Evolutionary conservation across 768 basidiomycete genomes (phyloP), one percentile per base, ranked within the genome.

Genomic region (Lyophyllum decastes): DNA sequence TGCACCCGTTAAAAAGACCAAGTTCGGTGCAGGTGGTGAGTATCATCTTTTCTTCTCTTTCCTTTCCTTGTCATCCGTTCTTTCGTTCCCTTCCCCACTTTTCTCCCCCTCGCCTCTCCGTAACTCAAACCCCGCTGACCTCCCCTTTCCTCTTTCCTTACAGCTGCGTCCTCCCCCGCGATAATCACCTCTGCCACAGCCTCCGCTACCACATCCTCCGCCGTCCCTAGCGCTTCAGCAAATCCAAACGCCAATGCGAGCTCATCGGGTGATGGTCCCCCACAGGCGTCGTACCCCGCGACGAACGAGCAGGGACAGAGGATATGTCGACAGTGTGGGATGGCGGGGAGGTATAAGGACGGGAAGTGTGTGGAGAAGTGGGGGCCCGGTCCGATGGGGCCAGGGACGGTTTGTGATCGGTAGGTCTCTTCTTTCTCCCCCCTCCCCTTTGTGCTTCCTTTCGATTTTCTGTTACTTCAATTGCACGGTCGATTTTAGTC

Each of bases 321-420:
- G 22, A 90, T 89, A 48, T 92, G 90, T 68, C 76, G 89, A 6
- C 88, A 89, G 64, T 92, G 90, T 63, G 88, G 88, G 0, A 72
- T 86, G 43, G 76, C 84, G 0, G 90, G 90, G 0, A 76, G 90
- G 0, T 92, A 92, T 73, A 91, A 91, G 73, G 90, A 92, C 21
- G 88, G 87, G 9, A 90, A 90, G 63, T 92, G 90, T 67, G 90
- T 92, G 51, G 90, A 92, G 66, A 92, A 92, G 70, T 92, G 90
- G 90, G 90, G 90, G 1, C 90, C 90, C 22, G 90, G 90, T 4
- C 90, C 90, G 47, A 82, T 87, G 71, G 90, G 90, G 0, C 90
- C 90, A 50, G 90, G 90, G 21, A 92, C 90, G 0, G 90, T 92
- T 0, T 92, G 90, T 66, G 90, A 92, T 76, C 76, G 90, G 82